These are phyloP conservation scores for Linum lewisii DNA, from an alignment of 345 rosid genomes.

Conservation along the genomic window DNA sequence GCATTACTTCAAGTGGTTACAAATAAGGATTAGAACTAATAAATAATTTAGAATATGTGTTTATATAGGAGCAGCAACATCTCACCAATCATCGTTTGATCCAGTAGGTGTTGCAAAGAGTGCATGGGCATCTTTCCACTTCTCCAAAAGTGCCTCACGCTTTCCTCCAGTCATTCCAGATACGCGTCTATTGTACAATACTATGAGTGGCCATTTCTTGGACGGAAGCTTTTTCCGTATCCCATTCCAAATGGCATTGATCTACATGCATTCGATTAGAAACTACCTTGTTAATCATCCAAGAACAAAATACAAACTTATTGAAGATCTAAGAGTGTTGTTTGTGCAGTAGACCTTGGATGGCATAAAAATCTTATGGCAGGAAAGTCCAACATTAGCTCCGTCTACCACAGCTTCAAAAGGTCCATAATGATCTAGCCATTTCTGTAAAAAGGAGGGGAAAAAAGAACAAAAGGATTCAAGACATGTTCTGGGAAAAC, in stretches of 20 bases:
- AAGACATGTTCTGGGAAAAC: constrained; percentile 1
- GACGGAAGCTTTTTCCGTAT: constrained; percentile 51
- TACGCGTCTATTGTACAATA: constrained; percentile 51
- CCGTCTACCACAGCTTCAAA: constrained; percentile 65
- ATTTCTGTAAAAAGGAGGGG: constrained; percentile 41
- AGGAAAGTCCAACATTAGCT: constrained; percentile 54
- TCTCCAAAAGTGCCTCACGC: constrained; percentile 36
- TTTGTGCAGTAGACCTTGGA: constrained; percentile 31
- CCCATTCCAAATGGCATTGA: constrained; percentile 45
- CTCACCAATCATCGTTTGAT: constrained; percentile 75
- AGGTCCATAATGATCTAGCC: constrained; percentile 63
- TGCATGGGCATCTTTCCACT: constrained; percentile 57
- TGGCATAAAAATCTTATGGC: constrained; percentile 39
- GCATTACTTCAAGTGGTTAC: constrained; percentile 1
- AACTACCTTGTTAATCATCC: background rate
- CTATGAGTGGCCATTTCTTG: constrained; percentile 55
- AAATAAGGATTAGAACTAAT: background rate
- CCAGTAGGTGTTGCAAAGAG: constrained; percentile 61
- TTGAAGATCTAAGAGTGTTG: background rate
- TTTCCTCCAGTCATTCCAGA: constrained; percentile 35
- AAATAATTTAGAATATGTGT: background rate
- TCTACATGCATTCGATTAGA: constrained; percentile 21
- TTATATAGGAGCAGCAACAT: background rate
- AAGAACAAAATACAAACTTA: constrained; percentile 1
- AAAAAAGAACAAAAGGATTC: background rate